Conservation (phyloP, 1,139 yeast genomes). For the Candida smagusa region DNA sequence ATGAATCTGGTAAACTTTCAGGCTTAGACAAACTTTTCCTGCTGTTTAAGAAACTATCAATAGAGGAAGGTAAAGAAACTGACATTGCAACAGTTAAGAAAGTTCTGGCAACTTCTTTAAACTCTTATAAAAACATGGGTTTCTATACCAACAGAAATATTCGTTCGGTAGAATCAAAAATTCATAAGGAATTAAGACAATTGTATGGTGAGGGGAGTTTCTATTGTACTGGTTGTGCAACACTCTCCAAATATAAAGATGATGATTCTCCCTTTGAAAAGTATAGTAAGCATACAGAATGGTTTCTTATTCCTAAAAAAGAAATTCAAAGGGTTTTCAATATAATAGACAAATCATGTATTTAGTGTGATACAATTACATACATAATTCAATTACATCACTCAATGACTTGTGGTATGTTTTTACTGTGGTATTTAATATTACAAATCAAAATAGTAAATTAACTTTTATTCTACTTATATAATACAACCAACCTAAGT, state of each 20-base stretch:
- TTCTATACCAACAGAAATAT: constrained; percentile 29
- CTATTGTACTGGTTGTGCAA: constrained; percentile 37
- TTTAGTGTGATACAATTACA: too few relatives aligned
- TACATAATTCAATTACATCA: too few relatives aligned
- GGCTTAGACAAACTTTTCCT: constrained; percentile 1
- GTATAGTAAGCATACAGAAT: constrained; percentile 50
- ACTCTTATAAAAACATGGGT: constrained; percentile 21
- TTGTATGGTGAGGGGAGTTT: constrained; percentile 44
- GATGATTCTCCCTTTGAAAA: constrained; percentile 6
- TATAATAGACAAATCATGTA: constrained; percentile 34
- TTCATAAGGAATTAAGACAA: constrained; percentile 35
- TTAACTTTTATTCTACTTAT: constrained; percentile 2
- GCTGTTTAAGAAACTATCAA: constrained; percentile 1
- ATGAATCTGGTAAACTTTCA: background rate
- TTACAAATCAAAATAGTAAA: too few relatives aligned
- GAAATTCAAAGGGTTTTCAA: constrained; percentile 36
- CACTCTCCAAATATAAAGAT: background rate
- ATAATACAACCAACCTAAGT: constrained; percentile 39
- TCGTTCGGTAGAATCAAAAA: constrained; percentile 34
- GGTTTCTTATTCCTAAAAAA: constrained; percentile 54
- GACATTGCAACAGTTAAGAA: background rate
- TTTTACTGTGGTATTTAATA: too few relatives aligned
- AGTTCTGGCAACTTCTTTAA: background rate
- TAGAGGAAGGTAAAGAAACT: background rate
- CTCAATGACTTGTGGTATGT: too few relatives aligned